Percentiles rank a stretch among this genome's conserved stretches.
These are phyloP conservation scores for Starmerella lactis-condensi DNA, from an alignment of 805 yeast genomes.

Conservation along the genomic window DNA sequence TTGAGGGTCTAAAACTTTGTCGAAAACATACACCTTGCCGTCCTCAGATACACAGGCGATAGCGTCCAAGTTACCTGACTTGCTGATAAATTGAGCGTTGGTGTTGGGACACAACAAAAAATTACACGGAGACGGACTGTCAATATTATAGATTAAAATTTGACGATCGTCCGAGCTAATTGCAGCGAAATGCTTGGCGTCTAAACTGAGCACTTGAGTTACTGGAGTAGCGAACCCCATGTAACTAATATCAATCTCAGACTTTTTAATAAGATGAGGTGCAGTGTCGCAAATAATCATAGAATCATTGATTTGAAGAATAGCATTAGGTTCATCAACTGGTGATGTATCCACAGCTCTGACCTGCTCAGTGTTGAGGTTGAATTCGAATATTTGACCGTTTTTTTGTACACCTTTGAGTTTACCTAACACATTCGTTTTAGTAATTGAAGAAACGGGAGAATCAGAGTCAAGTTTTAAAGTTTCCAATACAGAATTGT, in stretches of 20 bases:
- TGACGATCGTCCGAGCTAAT: conserved; percentile 69
- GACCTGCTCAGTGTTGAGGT: conserved; percentile 29
- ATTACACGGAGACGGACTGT: conserved; percentile 27
- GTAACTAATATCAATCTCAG: conserved; percentile 31
- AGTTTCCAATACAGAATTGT: conserved; percentile 18
- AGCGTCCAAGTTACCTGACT: conserved; percentile 15
- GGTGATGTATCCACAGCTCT: conserved; percentile 4
- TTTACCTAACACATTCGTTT: neutral
- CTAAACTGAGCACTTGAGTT: conserved; percentile 28
- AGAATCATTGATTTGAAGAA: neutral
- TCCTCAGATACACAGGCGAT: conserved; percentile 51
- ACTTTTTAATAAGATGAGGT: conserved; percentile 33
- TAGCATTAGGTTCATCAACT: conserved; percentile 3
- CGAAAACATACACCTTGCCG: conserved; percentile 56
- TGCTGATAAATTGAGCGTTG: conserved; percentile 30
- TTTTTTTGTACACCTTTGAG: conserved; percentile 11
- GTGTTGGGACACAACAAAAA: conserved; percentile 52
- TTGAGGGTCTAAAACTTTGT: conserved; percentile 28
- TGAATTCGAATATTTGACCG: conserved; percentile 39
- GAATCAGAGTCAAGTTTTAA: conserved; percentile 6
- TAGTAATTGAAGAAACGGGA: conserved; percentile 2
- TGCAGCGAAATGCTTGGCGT: conserved; percentile 36
- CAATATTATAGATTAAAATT: conserved; percentile 45
- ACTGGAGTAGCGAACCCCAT: conserved; percentile 68
- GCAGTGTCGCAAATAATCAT: conserved; percentile 51